Conservation (phyloP, 768 basidiomycete genomes). For the Trametes meyenii region DNA sequence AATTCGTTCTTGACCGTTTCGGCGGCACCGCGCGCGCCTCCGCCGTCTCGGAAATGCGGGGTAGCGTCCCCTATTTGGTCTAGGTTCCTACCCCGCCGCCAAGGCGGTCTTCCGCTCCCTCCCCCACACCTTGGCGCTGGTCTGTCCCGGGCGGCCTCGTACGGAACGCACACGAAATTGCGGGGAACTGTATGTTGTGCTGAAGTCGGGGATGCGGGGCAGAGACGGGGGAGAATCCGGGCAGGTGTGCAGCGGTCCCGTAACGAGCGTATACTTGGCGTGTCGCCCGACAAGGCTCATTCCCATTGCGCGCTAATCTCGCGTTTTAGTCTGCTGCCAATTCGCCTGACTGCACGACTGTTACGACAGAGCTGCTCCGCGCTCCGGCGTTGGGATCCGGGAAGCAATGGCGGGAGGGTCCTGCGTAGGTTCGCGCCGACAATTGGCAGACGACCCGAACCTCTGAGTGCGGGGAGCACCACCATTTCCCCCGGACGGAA, state of each 20-base stretch:
- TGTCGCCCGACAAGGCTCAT: too few relatives aligned
- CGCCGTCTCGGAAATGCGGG: conserved; percentile 11
- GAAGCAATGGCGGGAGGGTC: too few relatives aligned
- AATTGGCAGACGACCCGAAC: too few relatives aligned
- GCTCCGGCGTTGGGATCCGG: too few relatives aligned
- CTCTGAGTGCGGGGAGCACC: too few relatives aligned
- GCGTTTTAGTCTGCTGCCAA: not conserved
- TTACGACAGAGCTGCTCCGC: too few relatives aligned
- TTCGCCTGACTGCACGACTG: too few relatives aligned
- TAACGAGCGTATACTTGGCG: not conserved
- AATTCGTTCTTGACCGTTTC: conserved; percentile 12
- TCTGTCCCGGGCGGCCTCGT: not conserved
- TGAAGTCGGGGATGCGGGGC: not conserved
- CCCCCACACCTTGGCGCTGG: conserved; percentile 5
- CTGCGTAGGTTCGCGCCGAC: too few relatives aligned
- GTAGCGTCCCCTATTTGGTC: conserved; percentile 8
- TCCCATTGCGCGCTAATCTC: not conserved
- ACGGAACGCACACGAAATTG: conserved; percentile 1
- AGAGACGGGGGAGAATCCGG: not conserved
- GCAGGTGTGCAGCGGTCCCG: not conserved
- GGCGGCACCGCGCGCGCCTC: conserved; percentile 1
- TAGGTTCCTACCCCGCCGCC: conserved; percentile 13
- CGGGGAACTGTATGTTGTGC: conserved; percentile 6
- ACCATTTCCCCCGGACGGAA: not conserved
- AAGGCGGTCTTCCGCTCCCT: conserved; percentile 14